Evolutionary conservation across 352 stramenopile species (phyloP), one percentile per base, ranked within the genome.

Genomic region (Globisporangium lucens): DNA sequence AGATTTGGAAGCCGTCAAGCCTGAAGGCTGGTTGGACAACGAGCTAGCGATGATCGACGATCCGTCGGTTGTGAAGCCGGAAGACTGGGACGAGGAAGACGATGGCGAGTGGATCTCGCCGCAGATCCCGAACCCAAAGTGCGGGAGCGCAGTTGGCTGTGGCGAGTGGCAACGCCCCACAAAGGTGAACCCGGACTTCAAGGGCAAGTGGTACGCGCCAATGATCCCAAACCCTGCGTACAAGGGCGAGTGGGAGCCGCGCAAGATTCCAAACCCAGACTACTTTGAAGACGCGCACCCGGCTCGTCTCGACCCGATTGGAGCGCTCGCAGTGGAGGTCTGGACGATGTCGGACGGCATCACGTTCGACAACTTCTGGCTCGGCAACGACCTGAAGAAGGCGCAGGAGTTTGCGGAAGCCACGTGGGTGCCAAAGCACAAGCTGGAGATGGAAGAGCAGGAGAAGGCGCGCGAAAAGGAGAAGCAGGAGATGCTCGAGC

Each of bases 1-100:
- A 10, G 95, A 98, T 56, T 62, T 86, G 63, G 82, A 87, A 4
- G 91, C 92, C 0, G 71, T 78, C n/a, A 98, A 98, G 76, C 95
- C 95, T 6, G 78, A 77, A 15, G 92, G 87, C 30, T 98, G 95
- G 95, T 70, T 98, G 17, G 94, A 98, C 55, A 76, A 96, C 38
- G 91, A 97, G 43, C 66, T 74, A 13, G 61, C 75, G 0, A 75
- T 91, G 71, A 95, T 98, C 35, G 64, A 85, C 52, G 93, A 98
- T 59, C 88, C 92, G 13, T 66, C 72, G 27, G 83, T 92, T 22
- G 30, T 67, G 2, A 96, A 97, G 64, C 94, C 94, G 1, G 87
- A 97, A 59, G 94, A 98, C 75, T 98, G 94, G 94, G 93, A 98
- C 52, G 94, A 98, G 60, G 90, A 97, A 61, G 83, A 97, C 56